Evolutionary conservation across 2,329 filamentous ascomycete species (phyloP).

Genomic region (Aspergillus ochraceus): DNA sequence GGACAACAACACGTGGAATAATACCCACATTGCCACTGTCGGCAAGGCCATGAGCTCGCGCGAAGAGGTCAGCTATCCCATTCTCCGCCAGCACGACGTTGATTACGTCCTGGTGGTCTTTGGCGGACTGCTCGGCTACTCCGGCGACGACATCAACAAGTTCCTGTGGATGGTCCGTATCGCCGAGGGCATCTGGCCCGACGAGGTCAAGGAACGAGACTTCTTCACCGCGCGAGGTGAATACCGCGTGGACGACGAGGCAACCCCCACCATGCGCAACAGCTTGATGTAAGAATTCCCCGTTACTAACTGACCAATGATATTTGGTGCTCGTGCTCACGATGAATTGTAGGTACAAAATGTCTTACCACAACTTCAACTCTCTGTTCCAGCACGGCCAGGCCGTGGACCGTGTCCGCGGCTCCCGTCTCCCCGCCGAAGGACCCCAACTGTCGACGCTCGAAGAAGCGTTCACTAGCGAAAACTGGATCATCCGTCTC

Average conservation of each 20-base stretch:
- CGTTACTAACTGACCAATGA: not conserved
- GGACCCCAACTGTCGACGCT: slow-evolving; percentile 83
- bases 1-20: slow-evolving; percentile 99
- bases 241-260: slow-evolving; percentile 90
- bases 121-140: slow-evolving; percentile 92
- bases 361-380: slow-evolving; percentile 99
- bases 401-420: slow-evolving; percentile 85
- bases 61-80: slow-evolving; percentile 97
- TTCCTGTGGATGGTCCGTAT: slow-evolving; percentile 99
- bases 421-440: slow-evolving; percentile 74
- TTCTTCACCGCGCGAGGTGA: slow-evolving; percentile 94
- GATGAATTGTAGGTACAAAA: slow-evolving; percentile 79
- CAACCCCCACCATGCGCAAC: slow-evolving; percentile 97
- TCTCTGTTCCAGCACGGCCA: slow-evolving; percentile 88
- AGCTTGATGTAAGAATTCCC: slow-evolving; percentile 80
- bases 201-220: slow-evolving; percentile 94
- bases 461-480: slow-evolving; percentile 96
- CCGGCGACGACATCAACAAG: slow-evolving; percentile 98
- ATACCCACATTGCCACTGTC: slow-evolving; percentile 98
- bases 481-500: slow-evolving; percentile 99
- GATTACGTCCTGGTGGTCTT: slow-evolving; percentile 99
- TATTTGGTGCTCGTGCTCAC: slow-evolving; percentile 20
- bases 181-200: slow-evolving; percentile 99
- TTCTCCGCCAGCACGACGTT: slow-evolving; percentile 97
- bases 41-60: slow-evolving; percentile 98